Evolutionary conservation across 139 green algal species (phyloP).

Genomic region (Limnomonas spitsbergensis): DNA sequence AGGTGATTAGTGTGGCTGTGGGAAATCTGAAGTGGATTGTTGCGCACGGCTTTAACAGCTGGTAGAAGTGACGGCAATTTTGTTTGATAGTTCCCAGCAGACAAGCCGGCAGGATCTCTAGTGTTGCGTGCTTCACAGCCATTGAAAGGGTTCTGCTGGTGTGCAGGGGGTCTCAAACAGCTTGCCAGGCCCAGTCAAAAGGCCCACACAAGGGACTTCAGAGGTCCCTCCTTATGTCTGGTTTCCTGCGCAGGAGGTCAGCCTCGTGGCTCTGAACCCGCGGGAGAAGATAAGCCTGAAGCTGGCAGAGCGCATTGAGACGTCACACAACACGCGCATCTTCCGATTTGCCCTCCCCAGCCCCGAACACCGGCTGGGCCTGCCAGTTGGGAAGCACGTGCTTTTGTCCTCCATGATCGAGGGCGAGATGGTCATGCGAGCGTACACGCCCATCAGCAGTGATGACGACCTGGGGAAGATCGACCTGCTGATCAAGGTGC

Average conservation of each 20-base stretch:
- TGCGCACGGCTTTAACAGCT: no score
- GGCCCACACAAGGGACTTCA: no score
- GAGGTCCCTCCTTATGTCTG: no score
- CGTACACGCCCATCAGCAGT: slow-evolving; percentile 90
- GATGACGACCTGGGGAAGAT: slow-evolving; percentile 87
- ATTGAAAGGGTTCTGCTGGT: no score
- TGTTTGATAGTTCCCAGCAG: no score
- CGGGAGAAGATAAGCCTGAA: slow-evolving; percentile 75
- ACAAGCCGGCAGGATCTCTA: no score
- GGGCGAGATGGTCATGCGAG: slow-evolving; percentile 87
- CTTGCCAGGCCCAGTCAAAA: no score
- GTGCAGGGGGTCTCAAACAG: no score
- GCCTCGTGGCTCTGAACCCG: slow-evolving; percentile 68
- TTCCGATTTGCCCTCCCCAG: slow-evolving; percentile 92
- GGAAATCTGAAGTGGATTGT: neutral
- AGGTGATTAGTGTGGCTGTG: neutral
- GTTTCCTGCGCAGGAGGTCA: no score
- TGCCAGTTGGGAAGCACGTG: slow-evolving; percentile 93
- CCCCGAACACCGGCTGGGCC: slow-evolving; percentile 78
- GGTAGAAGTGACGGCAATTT: no score
- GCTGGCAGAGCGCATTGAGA: slow-evolving; percentile 72
- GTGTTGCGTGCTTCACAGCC: no score
- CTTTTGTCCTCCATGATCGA: slow-evolving; percentile 84
- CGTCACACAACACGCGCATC: slow-evolving; percentile 81
- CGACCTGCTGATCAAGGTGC: slow-evolving; percentile 95